Evolutionary conservation across 352 stramenopile genomes (phyloP).

Genomic region (Phytophthora cajani): DNA sequence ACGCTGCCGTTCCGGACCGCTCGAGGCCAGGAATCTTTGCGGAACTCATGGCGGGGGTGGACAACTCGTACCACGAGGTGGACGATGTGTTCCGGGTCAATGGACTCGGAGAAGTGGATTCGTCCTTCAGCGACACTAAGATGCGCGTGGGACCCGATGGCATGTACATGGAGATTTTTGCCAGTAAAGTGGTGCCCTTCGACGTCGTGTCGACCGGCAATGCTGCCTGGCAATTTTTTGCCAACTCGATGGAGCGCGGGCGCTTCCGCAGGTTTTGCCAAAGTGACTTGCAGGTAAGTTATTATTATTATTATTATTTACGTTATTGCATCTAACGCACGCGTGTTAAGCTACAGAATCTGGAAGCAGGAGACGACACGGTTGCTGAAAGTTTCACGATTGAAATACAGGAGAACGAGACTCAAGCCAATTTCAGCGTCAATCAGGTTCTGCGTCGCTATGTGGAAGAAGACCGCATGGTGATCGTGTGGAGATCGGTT

Average conservation of each 20-base stretch:
- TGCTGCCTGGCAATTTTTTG: slow-evolving; percentile 59
- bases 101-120: slow-evolving; percentile 36
- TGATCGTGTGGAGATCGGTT: slow-evolving; percentile 63
- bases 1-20: slow-evolving; percentile 33
- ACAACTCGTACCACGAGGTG: slow-evolving; percentile 45
- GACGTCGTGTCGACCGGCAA: slow-evolving; percentile 36
- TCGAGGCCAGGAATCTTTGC: slow-evolving; percentile 39
- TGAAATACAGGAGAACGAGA: slow-evolving; percentile 57
- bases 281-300: slow-evolving; percentile 41
- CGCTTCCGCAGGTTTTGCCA: slow-evolving; percentile 50
- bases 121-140: slow-evolving; percentile 41
- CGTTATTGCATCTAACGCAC: background rate
- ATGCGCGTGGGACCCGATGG: slow-evolving; percentile 40
- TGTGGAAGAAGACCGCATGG: slow-evolving; percentile 48
- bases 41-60: slow-evolving; percentile 43
- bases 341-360: background rate
- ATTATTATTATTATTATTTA: background rate
- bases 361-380: slow-evolving; percentile 46
- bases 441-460: slow-evolving; percentile 57
- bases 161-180: slow-evolving; percentile 58
- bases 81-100: slow-evolving; percentile 46
- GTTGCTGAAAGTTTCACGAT: slow-evolving; percentile 61
- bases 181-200: slow-evolving; percentile 58
- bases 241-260: slow-evolving; percentile 45
- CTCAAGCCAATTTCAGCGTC: slow-evolving; percentile 50